Conservation (phyloP, 805 yeast genomes). For the Teunomyces pallodes region DNA sequence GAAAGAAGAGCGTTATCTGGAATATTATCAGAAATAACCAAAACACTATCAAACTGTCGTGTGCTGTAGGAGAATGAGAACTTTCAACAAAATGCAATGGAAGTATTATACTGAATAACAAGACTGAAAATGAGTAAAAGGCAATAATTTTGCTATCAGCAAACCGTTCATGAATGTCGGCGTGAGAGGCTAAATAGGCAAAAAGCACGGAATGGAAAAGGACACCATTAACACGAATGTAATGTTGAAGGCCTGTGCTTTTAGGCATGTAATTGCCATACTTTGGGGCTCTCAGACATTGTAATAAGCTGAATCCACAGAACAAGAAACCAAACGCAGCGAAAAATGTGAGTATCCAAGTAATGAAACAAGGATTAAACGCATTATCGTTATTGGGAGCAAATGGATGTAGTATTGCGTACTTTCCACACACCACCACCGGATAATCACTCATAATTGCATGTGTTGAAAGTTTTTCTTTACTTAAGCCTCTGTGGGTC, state of each 20-base stretch:
- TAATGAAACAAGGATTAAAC: slow-evolving; percentile 34
- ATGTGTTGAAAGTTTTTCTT: neutral
- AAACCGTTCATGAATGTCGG: slow-evolving; percentile 21
- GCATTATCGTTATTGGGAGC: slow-evolving; percentile 27
- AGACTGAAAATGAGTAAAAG: slow-evolving; percentile 9
- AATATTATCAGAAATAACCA: slow-evolving; percentile 27
- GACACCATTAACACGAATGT: slow-evolving; percentile 18
- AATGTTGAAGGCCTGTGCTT: slow-evolving; percentile 24
- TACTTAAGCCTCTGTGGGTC: neutral
- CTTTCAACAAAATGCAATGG: slow-evolving; percentile 30
- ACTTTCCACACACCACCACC: slow-evolving; percentile 12
- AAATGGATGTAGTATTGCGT: slow-evolving; percentile 16
- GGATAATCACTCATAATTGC: slow-evolving; percentile 5
- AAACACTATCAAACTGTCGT: slow-evolving; percentile 21
- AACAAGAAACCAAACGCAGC: slow-evolving; percentile 6
- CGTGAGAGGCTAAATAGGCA: slow-evolving; percentile 11
- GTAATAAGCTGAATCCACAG: neutral
- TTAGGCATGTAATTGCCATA: slow-evolving; percentile 20
- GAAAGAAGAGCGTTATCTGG: slow-evolving; percentile 21
- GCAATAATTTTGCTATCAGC: slow-evolving; percentile 19
- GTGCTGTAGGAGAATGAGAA: slow-evolving; percentile 17
- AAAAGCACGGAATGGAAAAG: slow-evolving; percentile 15
- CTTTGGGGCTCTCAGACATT: neutral
- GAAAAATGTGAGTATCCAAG: slow-evolving; percentile 11
- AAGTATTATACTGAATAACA: slow-evolving; percentile 12